Conservation (phyloP, 2,329 filamentous ascomycete species). For the Paecilomyces dactylethromorphus region DNA sequence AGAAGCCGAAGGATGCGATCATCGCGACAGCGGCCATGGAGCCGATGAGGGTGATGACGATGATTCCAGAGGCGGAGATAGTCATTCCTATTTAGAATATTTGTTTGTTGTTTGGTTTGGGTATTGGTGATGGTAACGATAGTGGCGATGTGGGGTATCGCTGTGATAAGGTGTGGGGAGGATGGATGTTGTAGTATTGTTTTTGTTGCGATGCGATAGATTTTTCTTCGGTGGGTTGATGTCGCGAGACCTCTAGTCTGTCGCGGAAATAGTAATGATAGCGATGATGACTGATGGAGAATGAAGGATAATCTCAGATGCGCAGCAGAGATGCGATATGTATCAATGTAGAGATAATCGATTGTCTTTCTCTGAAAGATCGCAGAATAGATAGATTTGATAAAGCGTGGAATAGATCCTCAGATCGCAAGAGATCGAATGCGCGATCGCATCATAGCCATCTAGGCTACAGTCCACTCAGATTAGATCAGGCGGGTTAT, state of each 20-base stretch:
- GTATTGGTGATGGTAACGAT: neutral
- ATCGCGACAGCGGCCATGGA: slow-evolving; percentile 3
- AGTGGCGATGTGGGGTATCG: neutral
- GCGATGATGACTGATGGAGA: no score
- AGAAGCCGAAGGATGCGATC: slow-evolving; percentile 6
- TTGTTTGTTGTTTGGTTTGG: neutral
- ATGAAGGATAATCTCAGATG: no score
- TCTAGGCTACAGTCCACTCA: neutral
- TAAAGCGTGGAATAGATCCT: neutral
- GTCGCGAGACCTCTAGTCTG: neutral
- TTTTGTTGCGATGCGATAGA: neutral
- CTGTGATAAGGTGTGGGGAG: neutral
- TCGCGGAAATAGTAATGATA: no score
- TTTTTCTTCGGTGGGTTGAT: neutral
- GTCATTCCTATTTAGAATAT: no score
- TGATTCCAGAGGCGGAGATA: slow-evolving; percentile 6
- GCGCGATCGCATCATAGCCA: neutral
- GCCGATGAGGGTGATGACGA: slow-evolving; percentile 7
- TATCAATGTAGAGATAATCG: neutral
- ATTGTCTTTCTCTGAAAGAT: neutral
- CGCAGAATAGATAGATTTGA: neutral
- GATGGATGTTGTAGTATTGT: neutral
- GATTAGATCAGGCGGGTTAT: neutral
- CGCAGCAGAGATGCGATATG: neutral
- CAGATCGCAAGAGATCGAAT: neutral